phyloP scores from a whole-genome alignment of 441 rosid genomes.

The Jatropha multifida region DNA sequence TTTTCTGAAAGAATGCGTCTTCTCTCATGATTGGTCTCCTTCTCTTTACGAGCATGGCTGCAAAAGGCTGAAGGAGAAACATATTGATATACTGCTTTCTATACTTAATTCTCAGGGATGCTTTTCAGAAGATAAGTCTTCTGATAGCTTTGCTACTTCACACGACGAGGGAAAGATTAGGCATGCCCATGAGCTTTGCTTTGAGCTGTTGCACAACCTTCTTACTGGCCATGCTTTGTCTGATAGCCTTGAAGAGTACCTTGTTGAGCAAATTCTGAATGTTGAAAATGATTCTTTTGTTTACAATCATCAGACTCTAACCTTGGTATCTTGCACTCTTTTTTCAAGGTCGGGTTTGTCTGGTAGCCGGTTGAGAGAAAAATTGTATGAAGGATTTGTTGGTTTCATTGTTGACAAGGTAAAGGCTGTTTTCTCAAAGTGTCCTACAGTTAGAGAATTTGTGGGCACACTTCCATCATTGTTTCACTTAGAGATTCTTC shows the following conservation, averaged over 20 bases:
- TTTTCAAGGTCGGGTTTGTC: constrained; percentile 62
- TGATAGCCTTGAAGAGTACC: constrained; percentile 74
- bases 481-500: constrained; percentile 93
- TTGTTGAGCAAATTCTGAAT: constrained; percentile 68
- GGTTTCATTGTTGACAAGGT: constrained; percentile 66
- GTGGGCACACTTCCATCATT: constrained; percentile 80
- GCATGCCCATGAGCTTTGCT: constrained; percentile 61
- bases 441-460: constrained; percentile 64
- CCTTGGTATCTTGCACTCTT: constrained; percentile 75
- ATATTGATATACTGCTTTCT: constrained; percentile 84
- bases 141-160: constrained; percentile 47
- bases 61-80: constrained; percentile 58
- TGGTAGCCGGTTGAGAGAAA: constrained; percentile 74
- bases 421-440: constrained; percentile 47
- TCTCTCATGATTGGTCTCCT: constrained; percentile 74
- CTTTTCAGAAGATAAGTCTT: constrained; percentile 48
- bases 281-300: constrained; percentile 68
- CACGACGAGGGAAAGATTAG: constrained; percentile 66
- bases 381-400: constrained; percentile 59
- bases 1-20: constrained; percentile 73
- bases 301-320: constrained; percentile 79
- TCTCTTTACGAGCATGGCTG: constrained; percentile 77
- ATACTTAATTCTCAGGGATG: constrained; percentile 52
- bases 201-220: constrained; percentile 78
- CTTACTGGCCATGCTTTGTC: constrained; percentile 61